phyloP scores from a whole-genome alignment of 768 basidiomycete genomes.

The Crassisporium funariophilum region DNA sequence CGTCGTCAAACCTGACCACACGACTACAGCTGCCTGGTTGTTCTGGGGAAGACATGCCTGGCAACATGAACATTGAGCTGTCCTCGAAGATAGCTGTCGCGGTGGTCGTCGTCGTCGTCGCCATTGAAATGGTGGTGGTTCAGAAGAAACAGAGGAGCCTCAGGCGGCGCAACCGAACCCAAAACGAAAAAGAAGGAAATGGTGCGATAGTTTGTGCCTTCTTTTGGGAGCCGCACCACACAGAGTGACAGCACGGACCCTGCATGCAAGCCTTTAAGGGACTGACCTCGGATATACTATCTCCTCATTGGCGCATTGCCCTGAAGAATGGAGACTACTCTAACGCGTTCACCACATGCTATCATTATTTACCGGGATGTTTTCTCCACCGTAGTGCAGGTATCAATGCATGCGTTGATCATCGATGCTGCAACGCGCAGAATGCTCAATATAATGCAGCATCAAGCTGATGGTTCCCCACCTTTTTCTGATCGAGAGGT shows the following conservation, averaged over 20 bases:
- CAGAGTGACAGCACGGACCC: background rate
- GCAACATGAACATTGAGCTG: constrained; percentile 19
- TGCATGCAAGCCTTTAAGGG: background rate
- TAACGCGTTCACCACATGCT: too few species aligned
- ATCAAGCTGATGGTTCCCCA: too few species aligned
- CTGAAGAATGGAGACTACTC: background rate
- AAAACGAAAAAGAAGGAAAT: constrained; percentile 14
- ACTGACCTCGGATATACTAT: background rate
- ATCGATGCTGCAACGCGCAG: too few species aligned
- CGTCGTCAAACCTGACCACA: constrained; percentile 69
- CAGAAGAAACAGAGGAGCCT: background rate
- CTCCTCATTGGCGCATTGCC: background rate
- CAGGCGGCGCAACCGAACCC: background rate
- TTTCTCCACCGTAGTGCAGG: too few species aligned
- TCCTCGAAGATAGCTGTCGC: constrained; percentile 6
- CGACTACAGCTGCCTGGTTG: constrained; percentile 19
- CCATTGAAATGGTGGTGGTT: constrained; percentile 3
- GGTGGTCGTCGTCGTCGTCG: constrained; percentile 6
- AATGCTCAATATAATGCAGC: too few species aligned
- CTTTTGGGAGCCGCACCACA: background rate
- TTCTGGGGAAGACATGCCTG: constrained; percentile 20
- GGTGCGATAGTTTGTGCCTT: constrained; percentile 12
- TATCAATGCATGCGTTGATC: too few species aligned
- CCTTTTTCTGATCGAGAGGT: too few species aligned
- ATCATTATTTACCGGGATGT: too few species aligned